Conservation (phyloP, 2,329 filamentous ascomycete genomes). For the Chrysoporthe puriensis region DNA sequence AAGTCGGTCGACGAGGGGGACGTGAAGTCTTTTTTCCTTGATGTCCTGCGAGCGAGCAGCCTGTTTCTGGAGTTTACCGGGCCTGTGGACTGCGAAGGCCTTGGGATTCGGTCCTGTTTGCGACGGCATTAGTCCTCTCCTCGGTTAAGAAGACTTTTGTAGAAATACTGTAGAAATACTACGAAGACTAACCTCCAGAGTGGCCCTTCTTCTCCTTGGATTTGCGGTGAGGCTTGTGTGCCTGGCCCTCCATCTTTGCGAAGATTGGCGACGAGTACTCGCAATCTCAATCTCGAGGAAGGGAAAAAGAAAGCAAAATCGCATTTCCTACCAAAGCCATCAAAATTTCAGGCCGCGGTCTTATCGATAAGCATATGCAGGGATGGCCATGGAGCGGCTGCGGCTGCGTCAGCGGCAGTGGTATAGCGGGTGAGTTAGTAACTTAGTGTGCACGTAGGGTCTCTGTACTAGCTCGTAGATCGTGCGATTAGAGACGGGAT, state of each 20-base stretch:
- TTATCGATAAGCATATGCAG: conserved; percentile 12
- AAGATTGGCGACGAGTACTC: conserved; percentile 3
- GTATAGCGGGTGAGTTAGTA: neutral
- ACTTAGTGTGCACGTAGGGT: neutral
- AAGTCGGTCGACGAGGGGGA: conserved; percentile 92
- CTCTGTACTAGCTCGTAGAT: neutral
- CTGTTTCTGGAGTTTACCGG: conserved; percentile 77
- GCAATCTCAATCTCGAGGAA: conserved; percentile 5
- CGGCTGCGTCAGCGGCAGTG: neutral
- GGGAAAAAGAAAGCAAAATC: neutral
- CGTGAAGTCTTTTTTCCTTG: conserved; percentile 94
- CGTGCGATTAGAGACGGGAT: no score
- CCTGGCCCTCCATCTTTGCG: conserved; percentile 75
- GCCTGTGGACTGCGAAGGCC: conserved; percentile 83
- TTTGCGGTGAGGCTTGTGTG: conserved; percentile 83
- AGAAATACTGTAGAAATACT: neutral
- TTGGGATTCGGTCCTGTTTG: conserved; percentile 77
- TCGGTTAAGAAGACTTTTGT: neutral
- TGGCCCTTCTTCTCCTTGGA: conserved; percentile 83
- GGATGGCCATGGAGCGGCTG: neutral
- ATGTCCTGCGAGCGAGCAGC: conserved; percentile 71
- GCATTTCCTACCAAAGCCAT: conserved; percentile 2
- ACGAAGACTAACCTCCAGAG: conserved; percentile 55
- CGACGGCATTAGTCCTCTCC: conserved; percentile 6
- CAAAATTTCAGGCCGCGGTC: conserved; percentile 9